Conservation (phyloP, 2,329 filamentous ascomycete species). For the Ophiostoma australiae region DNA sequence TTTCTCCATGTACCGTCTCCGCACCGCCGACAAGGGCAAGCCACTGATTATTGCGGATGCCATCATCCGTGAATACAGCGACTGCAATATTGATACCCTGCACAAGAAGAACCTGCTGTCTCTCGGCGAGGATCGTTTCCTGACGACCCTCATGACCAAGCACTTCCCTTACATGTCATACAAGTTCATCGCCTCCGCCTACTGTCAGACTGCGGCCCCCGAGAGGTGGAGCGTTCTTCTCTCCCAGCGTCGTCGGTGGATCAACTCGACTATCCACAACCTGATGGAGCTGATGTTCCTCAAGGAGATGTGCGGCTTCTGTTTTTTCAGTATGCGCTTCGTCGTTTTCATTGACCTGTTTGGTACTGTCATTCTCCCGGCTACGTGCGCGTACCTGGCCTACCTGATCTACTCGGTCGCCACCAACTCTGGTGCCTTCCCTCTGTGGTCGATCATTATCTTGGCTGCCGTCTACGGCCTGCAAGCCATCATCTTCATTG, state of each 20-base stretch:
- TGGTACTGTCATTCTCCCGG: constrained; percentile 86
- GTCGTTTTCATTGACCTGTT: constrained; percentile 91
- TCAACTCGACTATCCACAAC: constrained; percentile 98
- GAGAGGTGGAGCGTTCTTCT: constrained; percentile 90
- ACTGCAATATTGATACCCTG: constrained; percentile 85
- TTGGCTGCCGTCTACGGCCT: constrained; percentile 90
- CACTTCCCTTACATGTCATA: constrained; percentile 93
- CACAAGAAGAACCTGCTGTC: constrained; percentile 95
- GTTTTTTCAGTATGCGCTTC: constrained; percentile 97
- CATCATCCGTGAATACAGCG: constrained; percentile 81
- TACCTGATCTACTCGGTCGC: constrained; percentile 82
- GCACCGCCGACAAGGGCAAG: constrained; percentile 88
- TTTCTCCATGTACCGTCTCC: constrained; percentile 98
- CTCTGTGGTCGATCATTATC: constrained; percentile 81
- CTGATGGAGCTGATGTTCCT: constrained; percentile 83
- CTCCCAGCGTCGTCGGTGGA: constrained; percentile 98
- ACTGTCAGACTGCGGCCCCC: constrained; percentile 87
- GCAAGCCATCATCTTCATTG: constrained; percentile 90
- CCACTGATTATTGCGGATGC: constrained; percentile 89
- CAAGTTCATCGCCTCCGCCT: constrained; percentile 92
- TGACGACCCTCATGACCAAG: constrained; percentile 97
- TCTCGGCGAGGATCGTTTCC: constrained; percentile 91
- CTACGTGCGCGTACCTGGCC: constrained; percentile 77
- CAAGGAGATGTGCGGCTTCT: constrained; percentile 96
- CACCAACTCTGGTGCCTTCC: constrained; percentile 67